Evolutionary conservation across 2,329 filamentous ascomycete species (phyloP).

Genomic region (Septoria linicola): DNA sequence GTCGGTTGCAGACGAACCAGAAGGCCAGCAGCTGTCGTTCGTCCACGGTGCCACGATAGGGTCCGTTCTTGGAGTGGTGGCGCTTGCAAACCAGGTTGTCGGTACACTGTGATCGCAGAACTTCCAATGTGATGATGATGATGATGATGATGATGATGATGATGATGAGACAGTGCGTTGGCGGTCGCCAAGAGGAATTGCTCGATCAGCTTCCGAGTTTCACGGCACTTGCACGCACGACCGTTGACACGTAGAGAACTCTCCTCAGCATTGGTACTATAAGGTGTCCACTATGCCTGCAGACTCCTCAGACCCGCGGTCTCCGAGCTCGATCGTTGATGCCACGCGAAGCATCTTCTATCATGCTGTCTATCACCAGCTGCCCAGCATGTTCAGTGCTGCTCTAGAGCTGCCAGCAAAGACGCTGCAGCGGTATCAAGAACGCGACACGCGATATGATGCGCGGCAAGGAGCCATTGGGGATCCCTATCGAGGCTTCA

Average conservation of each 20-base stretch:
- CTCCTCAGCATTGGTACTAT: too few relatives aligned
- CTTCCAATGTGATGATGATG: too few relatives aligned
- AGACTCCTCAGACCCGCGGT: constrained; percentile 20
- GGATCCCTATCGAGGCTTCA: constrained; percentile 23
- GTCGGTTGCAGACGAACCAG: too few relatives aligned
- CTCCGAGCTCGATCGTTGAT: constrained; percentile 19
- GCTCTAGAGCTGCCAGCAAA: constrained; percentile 22
- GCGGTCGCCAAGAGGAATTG: too few relatives aligned
- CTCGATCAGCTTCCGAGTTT: too few relatives aligned
- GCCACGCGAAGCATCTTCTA: constrained; percentile 15
- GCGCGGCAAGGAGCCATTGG: constrained; percentile 26
- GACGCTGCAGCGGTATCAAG: constrained; percentile 18
- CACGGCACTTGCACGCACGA: too few relatives aligned
- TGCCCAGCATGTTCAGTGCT: constrained; percentile 17
- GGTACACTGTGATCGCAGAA: too few relatives aligned
- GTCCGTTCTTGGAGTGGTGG: background rate
- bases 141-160: too few relatives aligned
- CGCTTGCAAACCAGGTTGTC: background rate
- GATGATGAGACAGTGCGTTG: too few relatives aligned
- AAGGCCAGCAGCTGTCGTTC: too few relatives aligned
- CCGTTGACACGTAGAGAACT: too few relatives aligned
- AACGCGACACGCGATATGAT: constrained; percentile 25
- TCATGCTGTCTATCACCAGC: constrained; percentile 19
- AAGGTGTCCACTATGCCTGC: constrained; percentile 17
- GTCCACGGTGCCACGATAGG: background rate